Base-by-base conservation (phyloP, 768 basidiomycete species). In the Suillus luteus region DNA sequence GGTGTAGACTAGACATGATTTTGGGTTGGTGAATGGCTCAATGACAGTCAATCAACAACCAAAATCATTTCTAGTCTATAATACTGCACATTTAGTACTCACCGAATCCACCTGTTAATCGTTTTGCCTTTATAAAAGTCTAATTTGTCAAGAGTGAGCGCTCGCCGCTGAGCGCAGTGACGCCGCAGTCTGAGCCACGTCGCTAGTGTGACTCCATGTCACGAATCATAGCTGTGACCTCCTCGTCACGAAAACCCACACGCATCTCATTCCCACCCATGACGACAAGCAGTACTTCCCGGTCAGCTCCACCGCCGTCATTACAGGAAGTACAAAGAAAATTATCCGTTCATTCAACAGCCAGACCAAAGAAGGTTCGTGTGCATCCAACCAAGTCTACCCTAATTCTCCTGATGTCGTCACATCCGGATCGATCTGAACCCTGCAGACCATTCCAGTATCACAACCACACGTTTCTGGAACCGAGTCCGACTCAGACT, bases 401-500 rank as follows among this genome's bases (percentile, higher is more conserved):
- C 31, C 48, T 33, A 35, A 41, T 58, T 58, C 40, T 41, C 57
- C 33, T 49, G 14, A 15, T 27, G 9, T 33, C 24, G 51, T 51
- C 64, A 57, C 64, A n/a, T 62, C 54, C 59, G 71, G 60, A 69
- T 58, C 57, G 57, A 58, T 70, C 64, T 65, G 33, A 63, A 65
- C 62, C 37, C 67, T 66, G 67, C 67, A 66, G 72, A 78, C 75
- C 65, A 75, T 66, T 72, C 74, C 62, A 15, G 70, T 62, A 62
- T 67, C 70, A 40, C 76, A 62, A 62, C 70, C 62, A 67, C 75
- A 65, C 70, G 80, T 89, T 15, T 91, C 91, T 62, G 89, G 90
- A 41, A 91, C 87, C 63, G 92, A 94, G 75, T 92, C 90, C n/a
- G 92, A 93, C 75, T 93, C 91, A 46, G 92, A 94, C 76, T 90